Conservation (phyloP, 805 yeast genomes). For the Tetrapisispora iriomotensis region DNA sequence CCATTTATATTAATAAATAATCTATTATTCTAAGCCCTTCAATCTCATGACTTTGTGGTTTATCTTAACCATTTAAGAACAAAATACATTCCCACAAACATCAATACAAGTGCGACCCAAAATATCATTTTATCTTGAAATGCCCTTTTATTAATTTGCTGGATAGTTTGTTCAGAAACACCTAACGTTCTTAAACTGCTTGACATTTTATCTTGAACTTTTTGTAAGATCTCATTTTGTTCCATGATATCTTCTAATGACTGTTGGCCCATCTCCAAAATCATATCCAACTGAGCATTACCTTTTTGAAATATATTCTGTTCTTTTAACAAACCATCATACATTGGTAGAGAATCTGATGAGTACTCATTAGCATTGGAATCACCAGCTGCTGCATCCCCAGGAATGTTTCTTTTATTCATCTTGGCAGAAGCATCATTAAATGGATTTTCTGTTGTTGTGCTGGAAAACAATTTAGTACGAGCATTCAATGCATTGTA, state of each 20-base stretch:
- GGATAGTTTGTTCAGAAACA: constrained; percentile 74
- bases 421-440: constrained; percentile 19
- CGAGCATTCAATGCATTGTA: constrained; percentile 19
- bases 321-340: constrained; percentile 65
- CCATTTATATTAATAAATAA: too few relatives aligned
- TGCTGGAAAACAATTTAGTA: constrained; percentile 16
- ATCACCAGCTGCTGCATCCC: too few relatives aligned
- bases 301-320: constrained; percentile 54
- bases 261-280: constrained; percentile 78
- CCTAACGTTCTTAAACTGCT: constrained; percentile 73
- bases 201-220: constrained; percentile 52
- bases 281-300: constrained; percentile 75
- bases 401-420: constrained; percentile 25
- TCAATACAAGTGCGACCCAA: constrained; percentile 57
- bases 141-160: constrained; percentile 70
- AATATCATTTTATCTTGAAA: constrained; percentile 80
- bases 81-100: constrained; percentile 55
- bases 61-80: constrained; percentile 57
- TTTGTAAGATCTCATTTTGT: constrained; percentile 63
- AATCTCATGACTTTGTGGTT: not conserved
- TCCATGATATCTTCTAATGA: constrained; percentile 80
- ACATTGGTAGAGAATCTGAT: constrained; percentile 24
- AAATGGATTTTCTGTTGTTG: constrained; percentile 15
- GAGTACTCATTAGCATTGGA: not conserved
- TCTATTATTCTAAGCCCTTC: not conserved